A percentile compares a stretch with the other conserved stretches of the same genome.
These are phyloP conservation scores for Fraxinus pennsylvanica DNA, from an alignment of 257 asterid genomes.

Conservation along the genomic window DNA sequence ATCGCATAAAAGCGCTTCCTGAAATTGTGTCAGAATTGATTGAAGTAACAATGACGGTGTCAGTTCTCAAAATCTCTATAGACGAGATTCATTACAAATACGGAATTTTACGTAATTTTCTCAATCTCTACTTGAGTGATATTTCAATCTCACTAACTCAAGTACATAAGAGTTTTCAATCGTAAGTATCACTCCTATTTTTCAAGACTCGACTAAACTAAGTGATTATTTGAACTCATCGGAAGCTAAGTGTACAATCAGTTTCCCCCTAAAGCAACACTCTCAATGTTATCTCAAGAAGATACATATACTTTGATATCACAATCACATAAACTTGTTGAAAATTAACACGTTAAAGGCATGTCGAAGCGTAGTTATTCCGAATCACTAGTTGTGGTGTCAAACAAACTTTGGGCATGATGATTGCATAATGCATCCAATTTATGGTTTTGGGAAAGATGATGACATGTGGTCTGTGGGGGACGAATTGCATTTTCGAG, in stretches of 20 bases:
- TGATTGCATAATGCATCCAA: background rate
- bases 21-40: background rate
- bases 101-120: too few relatives aligned
- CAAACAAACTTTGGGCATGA: background rate
- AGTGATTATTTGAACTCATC: too few relatives aligned
- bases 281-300: background rate
- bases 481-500: background rate
- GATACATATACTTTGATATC: conserved; percentile 9
- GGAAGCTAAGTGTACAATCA: too few relatives aligned
- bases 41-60: background rate
- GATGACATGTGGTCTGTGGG: too few relatives aligned
- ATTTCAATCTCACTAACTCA: too few relatives aligned
- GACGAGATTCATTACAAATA: too few relatives aligned
- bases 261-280: background rate
- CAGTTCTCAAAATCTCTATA: too few relatives aligned
- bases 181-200: too few relatives aligned
- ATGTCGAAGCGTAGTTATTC: background rate
- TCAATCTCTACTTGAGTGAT: too few relatives aligned
- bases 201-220: too few relatives aligned
- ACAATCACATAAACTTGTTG: conserved; percentile 20
- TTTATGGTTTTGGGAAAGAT: background rate
- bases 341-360: background rate
- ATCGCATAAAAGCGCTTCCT: too few relatives aligned
- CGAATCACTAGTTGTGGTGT: conserved; percentile 16
- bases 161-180: too few relatives aligned